Conservation (phyloP, 306 rosid species). For the Astragalus glycyphyllos region DNA sequence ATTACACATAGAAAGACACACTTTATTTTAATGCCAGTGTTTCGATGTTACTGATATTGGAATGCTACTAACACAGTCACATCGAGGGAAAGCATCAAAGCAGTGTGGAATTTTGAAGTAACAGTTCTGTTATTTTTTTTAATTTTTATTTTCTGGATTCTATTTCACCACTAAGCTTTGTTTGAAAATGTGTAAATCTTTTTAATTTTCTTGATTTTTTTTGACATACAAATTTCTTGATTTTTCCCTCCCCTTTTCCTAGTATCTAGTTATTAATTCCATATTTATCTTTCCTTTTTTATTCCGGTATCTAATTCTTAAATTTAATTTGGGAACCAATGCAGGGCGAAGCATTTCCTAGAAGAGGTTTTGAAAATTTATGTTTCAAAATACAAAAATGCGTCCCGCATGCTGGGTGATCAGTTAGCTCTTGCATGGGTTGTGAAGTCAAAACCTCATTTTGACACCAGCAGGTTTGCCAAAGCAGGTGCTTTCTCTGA, state of each 20-base stretch:
- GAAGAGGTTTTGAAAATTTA: slow-evolving; percentile 75
- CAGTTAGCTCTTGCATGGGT: slow-evolving; percentile 97
- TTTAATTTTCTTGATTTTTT: too few relatives aligned
- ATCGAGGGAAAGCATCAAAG: too few relatives aligned
- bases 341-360: slow-evolving; percentile 82
- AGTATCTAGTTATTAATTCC: slow-evolving; percentile 18
- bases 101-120: background rate
- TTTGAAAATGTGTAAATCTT: background rate
- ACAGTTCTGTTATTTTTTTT: too few relatives aligned
- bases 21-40: too few relatives aligned
- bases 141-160: slow-evolving; percentile 7
- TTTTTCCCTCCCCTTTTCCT: background rate
- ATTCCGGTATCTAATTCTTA: slow-evolving; percentile 23
- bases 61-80: background rate
- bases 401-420: slow-evolving; percentile 96
- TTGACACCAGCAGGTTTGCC: slow-evolving; percentile 66
- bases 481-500: slow-evolving; percentile 64
- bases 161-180: slow-evolving; percentile 12
- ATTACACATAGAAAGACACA: background rate
- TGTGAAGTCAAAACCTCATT: slow-evolving; percentile 74
- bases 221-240: slow-evolving; percentile 7
- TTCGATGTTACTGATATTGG: background rate
- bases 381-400: slow-evolving; percentile 64
- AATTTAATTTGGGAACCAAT: too few relatives aligned
- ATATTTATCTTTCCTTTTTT: background rate